A percentile compares a stretch with the other conserved stretches of the same genome.
Evolutionary conservation across 202 grass and related monocot species (phyloP).

Genomic region (Hordeum pubiflorum): DNA sequence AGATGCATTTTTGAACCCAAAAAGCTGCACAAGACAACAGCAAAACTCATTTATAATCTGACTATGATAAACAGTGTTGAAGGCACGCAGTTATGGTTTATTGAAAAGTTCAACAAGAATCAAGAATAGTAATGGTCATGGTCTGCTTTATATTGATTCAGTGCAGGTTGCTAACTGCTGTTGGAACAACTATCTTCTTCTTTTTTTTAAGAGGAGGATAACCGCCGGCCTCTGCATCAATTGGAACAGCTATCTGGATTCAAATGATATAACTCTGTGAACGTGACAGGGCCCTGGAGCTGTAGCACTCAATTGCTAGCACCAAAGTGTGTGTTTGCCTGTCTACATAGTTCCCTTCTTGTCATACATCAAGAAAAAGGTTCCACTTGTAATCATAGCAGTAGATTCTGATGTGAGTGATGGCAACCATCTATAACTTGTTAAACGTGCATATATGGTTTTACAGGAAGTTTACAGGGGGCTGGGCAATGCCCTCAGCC

Average conservation of each 20-base stretch:
- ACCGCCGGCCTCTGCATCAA: too few species aligned
- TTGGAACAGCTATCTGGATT: constrained; percentile 8
- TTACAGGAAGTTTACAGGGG: background rate
- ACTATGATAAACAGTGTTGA: constrained; percentile 12
- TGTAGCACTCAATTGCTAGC: background rate
- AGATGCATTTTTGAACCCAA: constrained; percentile 81
- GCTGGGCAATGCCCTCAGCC: background rate
- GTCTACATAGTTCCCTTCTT: background rate
- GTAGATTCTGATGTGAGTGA: background rate
- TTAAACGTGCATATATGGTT: background rate
- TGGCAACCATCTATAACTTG: background rate
- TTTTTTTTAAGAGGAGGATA: too few species aligned
- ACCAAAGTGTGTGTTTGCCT: background rate
- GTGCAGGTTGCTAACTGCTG: background rate
- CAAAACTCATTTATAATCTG: background rate
- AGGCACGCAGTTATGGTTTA: background rate
- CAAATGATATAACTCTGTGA: background rate
- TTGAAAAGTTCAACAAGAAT: constrained; percentile 4
- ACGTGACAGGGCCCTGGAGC: background rate
- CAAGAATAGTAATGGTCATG: background rate
- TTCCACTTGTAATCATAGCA: background rate
- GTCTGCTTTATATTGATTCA: background rate
- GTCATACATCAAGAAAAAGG: background rate
- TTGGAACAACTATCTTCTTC: background rate
- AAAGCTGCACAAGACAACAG: constrained; percentile 52